Evolutionary conservation across 2,329 filamentous ascomycete species (phyloP), one percentile per base, ranked within the genome.

Genomic region (Xylaria multiplex): DNA sequence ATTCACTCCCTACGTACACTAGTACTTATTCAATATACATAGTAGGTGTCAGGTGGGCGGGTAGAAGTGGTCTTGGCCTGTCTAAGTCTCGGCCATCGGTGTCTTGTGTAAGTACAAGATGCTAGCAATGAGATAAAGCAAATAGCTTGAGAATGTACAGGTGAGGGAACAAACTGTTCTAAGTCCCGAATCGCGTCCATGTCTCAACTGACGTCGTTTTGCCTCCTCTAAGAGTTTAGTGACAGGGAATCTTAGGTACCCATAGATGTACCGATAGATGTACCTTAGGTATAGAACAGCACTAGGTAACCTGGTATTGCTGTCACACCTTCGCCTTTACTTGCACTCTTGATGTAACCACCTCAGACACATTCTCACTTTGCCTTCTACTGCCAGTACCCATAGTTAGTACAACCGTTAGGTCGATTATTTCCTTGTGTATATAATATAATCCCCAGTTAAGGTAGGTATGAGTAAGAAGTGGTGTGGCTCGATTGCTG

Each of bases 161-260:
- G n/a, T 22, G 43, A 37, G 11, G 35, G 5, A 27, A 27, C 27
- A 27, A 27, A 27, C 27, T 27, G 2, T 27, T 27, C 27, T 27
- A 8, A 52, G 24, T 37, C 9, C 46, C 27, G 55, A 64, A 45
- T 64, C 62, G 48, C 40, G 37, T 24, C 19, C 30, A 30, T 59
- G 45, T 46, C 24, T 27, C 22, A 7, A 19, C 55, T 64, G 62
- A 64, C 54, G 61, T 64, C 61, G 61, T 59, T 53, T 64, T 45
- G 54, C 54, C 61, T 32, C 53, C 7, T 37, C 13, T 24, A 37
- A n/a, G 13, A 24, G 32, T 61, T 35, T 52, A 42, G 40, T 46
- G 19, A 49, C 45, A 49, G 30, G 56, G 45, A 27, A 48, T 32
- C 40, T 35, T 48, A 27, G 45, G 11, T n/a, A 43, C 40, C 16